These are phyloP conservation scores for Phytophthora aleatoria DNA, from an alignment of 352 stramenopile genomes.

Conservation along the genomic window DNA sequence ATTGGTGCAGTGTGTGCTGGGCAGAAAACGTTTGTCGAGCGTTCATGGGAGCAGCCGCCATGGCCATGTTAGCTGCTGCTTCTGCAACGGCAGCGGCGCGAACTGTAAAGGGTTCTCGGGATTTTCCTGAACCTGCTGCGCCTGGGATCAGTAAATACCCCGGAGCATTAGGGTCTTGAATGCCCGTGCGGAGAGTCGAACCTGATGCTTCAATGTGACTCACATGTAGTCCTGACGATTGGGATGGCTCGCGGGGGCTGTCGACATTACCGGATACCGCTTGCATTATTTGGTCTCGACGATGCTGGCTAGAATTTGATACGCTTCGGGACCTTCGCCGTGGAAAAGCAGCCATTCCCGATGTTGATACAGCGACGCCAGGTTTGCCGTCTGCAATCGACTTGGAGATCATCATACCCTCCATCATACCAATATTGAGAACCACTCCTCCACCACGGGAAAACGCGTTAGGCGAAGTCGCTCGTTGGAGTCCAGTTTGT, in stretches of 20 bases:
- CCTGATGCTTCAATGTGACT: conserved; percentile 26
- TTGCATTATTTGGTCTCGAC: conserved; percentile 24
- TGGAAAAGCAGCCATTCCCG: conserved; percentile 18
- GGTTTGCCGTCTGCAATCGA: conserved; percentile 17
- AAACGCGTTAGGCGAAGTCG: conserved; percentile 17
- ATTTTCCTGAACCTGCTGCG: conserved; percentile 8
- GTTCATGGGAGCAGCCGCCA: conserved; percentile 8
- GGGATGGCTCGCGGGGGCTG: conserved; percentile 6
- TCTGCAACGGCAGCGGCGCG: conserved; percentile 29
- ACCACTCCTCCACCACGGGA: conserved; percentile 25
- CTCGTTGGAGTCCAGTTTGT: conserved; percentile 12
- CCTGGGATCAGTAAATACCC: conserved; percentile 19
- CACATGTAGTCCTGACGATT: conserved; percentile 10
- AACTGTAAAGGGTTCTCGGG: conserved; percentile 26
- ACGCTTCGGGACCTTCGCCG: conserved; percentile 29
- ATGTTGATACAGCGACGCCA: conserved; percentile 7
- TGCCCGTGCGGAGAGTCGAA: conserved; percentile 11
- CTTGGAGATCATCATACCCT: conserved; percentile 23
- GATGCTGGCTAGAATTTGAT: conserved; percentile 25
- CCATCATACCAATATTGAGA: conserved; percentile 33
- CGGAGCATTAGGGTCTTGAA: conserved; percentile 17
- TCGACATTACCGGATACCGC: conserved; percentile 17
- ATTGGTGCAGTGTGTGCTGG: conserved; percentile 14
- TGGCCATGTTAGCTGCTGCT: conserved; percentile 29
- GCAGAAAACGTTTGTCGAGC: conserved; percentile 11